These are phyloP conservation scores for Tolypocladium endophyticum DNA, from an alignment of 2,329 filamentous ascomycete genomes.

Conservation along the genomic window DNA sequence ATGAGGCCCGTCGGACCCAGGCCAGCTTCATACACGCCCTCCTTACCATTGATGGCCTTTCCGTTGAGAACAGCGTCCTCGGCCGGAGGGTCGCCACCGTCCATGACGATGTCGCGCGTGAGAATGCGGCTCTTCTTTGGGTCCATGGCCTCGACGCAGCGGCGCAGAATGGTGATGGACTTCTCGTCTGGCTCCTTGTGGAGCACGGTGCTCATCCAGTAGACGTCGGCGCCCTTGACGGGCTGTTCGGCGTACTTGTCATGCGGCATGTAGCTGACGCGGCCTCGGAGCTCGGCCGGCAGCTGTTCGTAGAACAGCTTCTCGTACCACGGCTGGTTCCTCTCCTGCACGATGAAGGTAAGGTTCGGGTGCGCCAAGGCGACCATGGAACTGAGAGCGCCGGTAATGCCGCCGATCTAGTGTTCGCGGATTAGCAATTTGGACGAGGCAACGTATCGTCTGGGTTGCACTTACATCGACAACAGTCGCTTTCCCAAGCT, in stretches of 20 bases:
- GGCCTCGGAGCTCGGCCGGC: neutral
- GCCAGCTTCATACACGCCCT: neutral
- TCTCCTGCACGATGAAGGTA: neutral
- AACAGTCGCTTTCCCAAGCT: neutral
- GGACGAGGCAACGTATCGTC: neutral
- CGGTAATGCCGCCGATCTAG: neutral
- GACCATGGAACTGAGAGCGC: neutral
- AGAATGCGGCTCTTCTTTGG: neutral
- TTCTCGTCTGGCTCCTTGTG: neutral
- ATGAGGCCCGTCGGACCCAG: neutral
- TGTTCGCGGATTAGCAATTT: neutral
- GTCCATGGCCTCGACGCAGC: neutral
- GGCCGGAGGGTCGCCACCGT: neutral
- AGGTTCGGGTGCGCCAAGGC: neutral
- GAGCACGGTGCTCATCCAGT: neutral
- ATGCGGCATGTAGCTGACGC: neutral
- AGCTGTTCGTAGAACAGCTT: neutral
- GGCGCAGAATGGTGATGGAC: neutral
- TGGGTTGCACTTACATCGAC: neutral
- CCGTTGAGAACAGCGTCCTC: neutral
- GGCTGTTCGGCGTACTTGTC: neutral
- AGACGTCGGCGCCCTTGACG: neutral
- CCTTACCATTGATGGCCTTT: neutral
- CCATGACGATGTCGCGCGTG: neutral
- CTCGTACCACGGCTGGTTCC: neutral